These are phyloP conservation scores for Byssothecium circinans DNA, from an alignment of 2,329 filamentous ascomycete species.

Conservation along the genomic window DNA sequence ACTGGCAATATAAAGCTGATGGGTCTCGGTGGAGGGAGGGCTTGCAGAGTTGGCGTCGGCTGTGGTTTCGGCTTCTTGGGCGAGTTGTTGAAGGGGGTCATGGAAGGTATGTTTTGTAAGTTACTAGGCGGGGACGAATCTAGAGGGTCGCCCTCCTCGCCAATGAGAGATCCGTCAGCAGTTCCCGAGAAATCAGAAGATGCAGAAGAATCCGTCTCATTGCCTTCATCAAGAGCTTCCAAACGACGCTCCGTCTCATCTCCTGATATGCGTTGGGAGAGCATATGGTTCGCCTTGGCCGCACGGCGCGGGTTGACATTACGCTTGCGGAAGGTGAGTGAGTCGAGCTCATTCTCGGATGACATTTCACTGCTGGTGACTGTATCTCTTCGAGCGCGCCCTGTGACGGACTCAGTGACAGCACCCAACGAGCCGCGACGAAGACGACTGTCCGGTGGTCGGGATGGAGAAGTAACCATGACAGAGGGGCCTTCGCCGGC, in stretches of 20 bases:
- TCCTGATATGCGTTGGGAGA: slow-evolving; percentile 58
- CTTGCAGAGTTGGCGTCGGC: slow-evolving; percentile 57
- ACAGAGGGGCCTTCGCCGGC: slow-evolving; percentile 56
- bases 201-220: slow-evolving; percentile 44
- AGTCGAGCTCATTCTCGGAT: slow-evolving; percentile 77
- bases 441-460: slow-evolving; percentile 49
- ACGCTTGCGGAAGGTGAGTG: slow-evolving; percentile 65
- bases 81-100: slow-evolving; percentile 48
- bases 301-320: slow-evolving; percentile 63
- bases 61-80: slow-evolving; percentile 62
- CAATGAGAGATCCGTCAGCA: slow-evolving; percentile 70
- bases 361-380: slow-evolving; percentile 82
- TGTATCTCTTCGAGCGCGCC: slow-evolving; percentile 71
- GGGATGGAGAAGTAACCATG: slow-evolving; percentile 59
- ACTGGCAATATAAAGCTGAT: slow-evolving; percentile 71
- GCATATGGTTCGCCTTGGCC: slow-evolving; percentile 54
- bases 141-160: slow-evolving; percentile 62
- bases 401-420: slow-evolving; percentile 66
- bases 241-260: slow-evolving; percentile 37
- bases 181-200: slow-evolving; percentile 46
- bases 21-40: slow-evolving; percentile 71
- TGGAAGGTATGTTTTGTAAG: slow-evolving; percentile 46
- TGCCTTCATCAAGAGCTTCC: slow-evolving; percentile 46
- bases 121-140: slow-evolving; percentile 56
- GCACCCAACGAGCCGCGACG: slow-evolving; percentile 72